These are phyloP conservation scores for Ormosia semicastrata DNA, from an alignment of 306 rosid genomes.

Conservation along the genomic window DNA sequence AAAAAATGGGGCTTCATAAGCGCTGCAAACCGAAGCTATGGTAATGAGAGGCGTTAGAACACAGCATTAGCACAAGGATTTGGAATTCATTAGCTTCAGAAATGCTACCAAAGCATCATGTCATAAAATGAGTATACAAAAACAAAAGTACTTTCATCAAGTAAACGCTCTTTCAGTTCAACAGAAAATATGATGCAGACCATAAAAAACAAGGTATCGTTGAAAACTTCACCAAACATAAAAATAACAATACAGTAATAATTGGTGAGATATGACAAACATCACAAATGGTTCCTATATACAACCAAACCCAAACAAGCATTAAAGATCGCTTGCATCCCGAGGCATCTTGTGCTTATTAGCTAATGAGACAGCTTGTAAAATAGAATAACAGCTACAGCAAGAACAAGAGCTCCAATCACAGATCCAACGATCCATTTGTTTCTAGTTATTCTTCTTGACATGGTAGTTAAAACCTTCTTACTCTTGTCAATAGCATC, in stretches of 20 bases:
- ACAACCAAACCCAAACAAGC: conserved; percentile 34
- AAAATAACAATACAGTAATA: conserved; percentile 6
- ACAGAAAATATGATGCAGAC: background rate
- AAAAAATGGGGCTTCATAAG: background rate
- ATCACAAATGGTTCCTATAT: conserved; percentile 30
- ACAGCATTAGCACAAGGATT: background rate
- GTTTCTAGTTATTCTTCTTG: conserved; percentile 72
- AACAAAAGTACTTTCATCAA: background rate
- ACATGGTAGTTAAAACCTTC: conserved; percentile 69
- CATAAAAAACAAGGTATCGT: background rate
- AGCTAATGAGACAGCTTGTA: conserved; percentile 64
- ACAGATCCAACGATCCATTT: conserved; percentile 73
- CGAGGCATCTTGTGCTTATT: background rate
- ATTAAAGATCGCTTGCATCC: conserved; percentile 17
- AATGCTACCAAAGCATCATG: background rate
- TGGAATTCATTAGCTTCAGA: conserved; percentile 6
- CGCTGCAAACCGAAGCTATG: background rate
- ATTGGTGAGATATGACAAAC: conserved; percentile 8
- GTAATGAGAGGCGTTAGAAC: background rate
- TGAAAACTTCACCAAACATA: conserved; percentile 13
- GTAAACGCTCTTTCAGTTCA: background rate
- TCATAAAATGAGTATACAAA: background rate
- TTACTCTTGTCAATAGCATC: conserved; percentile 94
- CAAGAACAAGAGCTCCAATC: conserved; percentile 76
- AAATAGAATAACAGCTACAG: conserved; percentile 48